Percentiles rank a stretch among this genome's conserved stretches.
phyloP scores from a whole-genome alignment of 371 early-diverging fungal species.

The Cokeromyces recurvatus region DNA sequence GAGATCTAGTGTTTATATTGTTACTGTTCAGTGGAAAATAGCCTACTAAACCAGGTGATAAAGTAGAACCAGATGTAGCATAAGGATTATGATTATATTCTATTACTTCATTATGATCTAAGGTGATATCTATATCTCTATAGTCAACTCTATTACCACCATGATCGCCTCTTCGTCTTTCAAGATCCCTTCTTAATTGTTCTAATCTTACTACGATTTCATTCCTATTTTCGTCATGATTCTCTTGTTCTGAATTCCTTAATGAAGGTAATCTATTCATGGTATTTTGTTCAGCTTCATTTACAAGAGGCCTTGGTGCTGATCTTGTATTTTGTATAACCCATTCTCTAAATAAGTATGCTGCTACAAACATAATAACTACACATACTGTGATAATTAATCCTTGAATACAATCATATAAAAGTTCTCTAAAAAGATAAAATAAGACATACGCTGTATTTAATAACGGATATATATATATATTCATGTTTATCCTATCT shows the following conservation, averaged over 20 bases:
- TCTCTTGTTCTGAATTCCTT: no score
- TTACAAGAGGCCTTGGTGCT: no score
- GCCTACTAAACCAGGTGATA: not conserved
- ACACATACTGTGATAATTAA: constrained; percentile 70
- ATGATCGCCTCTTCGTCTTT: constrained; percentile 4
- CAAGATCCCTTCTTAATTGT: constrained; percentile 10
- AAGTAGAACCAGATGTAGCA: not conserved
- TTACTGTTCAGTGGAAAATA: not conserved
- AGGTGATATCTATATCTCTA: not conserved
- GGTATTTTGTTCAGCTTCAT: no score
- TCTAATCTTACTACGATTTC: no score
- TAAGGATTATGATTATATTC: constrained; percentile 2
- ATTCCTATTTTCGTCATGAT: no score
- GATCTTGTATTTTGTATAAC: constrained; percentile 73
- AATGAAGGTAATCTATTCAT: no score
- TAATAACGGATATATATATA: no score
- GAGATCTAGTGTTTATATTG: not conserved
- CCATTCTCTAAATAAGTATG: constrained; percentile 82
- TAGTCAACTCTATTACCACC: no score
- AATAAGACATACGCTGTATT: no score
- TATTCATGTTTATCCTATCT: no score
- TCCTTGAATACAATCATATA: constrained; percentile 81
- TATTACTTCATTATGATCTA: not conserved
- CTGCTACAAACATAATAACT: constrained; percentile 67
- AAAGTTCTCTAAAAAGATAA: no score